These are phyloP conservation scores for Candida koratica DNA, from an alignment of 805 yeast genomes.

Conservation along the genomic window DNA sequence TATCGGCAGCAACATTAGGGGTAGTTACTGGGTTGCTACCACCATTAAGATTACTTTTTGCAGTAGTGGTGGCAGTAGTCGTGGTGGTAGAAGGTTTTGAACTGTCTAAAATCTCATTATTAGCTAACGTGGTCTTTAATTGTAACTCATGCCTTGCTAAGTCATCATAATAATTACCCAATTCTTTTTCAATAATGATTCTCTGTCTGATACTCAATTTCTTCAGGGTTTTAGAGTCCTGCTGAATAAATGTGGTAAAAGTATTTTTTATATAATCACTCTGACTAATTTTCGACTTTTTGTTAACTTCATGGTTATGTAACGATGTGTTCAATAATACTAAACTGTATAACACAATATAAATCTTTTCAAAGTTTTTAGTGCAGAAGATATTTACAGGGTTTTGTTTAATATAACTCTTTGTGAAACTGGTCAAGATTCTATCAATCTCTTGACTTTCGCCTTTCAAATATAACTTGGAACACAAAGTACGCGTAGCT, in stretches of 20 bases:
- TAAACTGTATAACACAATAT: slow-evolving; percentile 67
- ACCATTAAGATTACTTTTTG: neutral
- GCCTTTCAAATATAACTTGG: slow-evolving; percentile 67
- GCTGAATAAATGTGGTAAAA: slow-evolving; percentile 38
- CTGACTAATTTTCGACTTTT: slow-evolving; percentile 37
- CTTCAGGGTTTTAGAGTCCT: slow-evolving; percentile 22
- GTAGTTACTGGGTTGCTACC: neutral
- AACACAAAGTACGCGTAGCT: slow-evolving; percentile 59
- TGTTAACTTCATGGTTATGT: slow-evolving; percentile 48
- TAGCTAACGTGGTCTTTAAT: slow-evolving; percentile 23
- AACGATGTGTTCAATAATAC: slow-evolving; percentile 73
- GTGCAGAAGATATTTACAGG: slow-evolving; percentile 48
- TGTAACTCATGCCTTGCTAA: slow-evolving; percentile 37
- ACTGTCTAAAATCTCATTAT: neutral
- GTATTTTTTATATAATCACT: slow-evolving; percentile 41
- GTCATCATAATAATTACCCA: slow-evolving; percentile 43
- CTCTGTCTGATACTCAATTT: slow-evolving; percentile 35
- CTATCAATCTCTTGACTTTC: slow-evolving; percentile 81
- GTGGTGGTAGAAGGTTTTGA: neutral
- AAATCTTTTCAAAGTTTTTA: slow-evolving; percentile 51
- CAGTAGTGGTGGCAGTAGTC: neutral
- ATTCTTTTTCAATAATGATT: slow-evolving; percentile 43
- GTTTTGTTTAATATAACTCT: slow-evolving; percentile 54
- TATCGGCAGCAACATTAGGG: neutral
- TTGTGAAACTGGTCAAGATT: slow-evolving; percentile 63